Evolutionary conservation across 1,139 yeast species (phyloP).

Genomic region (Yamadazyma friedrichii): DNA sequence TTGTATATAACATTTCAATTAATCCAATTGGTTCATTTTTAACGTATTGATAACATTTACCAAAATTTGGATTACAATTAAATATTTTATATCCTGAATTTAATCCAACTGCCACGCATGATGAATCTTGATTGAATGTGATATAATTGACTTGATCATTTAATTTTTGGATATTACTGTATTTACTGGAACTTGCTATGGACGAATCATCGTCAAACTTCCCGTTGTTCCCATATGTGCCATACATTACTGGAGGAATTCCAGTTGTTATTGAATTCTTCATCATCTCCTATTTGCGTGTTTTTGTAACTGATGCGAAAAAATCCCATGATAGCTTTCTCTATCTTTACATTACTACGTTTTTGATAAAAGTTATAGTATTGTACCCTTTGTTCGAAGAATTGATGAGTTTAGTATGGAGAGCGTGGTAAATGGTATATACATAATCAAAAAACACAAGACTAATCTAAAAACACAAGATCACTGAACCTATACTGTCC

Average conservation of each 20-base stretch:
- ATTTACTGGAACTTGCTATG: constrained; percentile 14
- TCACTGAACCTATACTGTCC: no score
- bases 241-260: constrained; percentile 16
- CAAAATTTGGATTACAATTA: constrained; percentile 82
- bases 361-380: background rate
- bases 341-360: background rate
- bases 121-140: constrained; percentile 86
- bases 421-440: no score
- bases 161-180: constrained; percentile 12
- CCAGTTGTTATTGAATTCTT: constrained; percentile 17
- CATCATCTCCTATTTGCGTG: constrained; percentile 14
- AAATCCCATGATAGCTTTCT: background rate
- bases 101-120: constrained; percentile 83
- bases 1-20: constrained; percentile 88
- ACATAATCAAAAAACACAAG: no score
- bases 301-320: background rate
- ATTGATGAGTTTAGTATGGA: no score
- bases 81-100: constrained; percentile 77
- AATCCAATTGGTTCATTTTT: constrained; percentile 62
- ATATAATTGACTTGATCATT: constrained; percentile 49
- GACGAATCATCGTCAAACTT: constrained; percentile 16
- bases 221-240: constrained; percentile 7
- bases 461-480: no score
- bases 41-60: constrained; percentile 60
- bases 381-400: no score